A percentile compares a stretch with the other conserved stretches of the same genome.
These are phyloP conservation scores for Moesziomyces parantarcticus DNA, from an alignment of 1,284 basidiomycete genomes.

Conservation along the genomic window DNA sequence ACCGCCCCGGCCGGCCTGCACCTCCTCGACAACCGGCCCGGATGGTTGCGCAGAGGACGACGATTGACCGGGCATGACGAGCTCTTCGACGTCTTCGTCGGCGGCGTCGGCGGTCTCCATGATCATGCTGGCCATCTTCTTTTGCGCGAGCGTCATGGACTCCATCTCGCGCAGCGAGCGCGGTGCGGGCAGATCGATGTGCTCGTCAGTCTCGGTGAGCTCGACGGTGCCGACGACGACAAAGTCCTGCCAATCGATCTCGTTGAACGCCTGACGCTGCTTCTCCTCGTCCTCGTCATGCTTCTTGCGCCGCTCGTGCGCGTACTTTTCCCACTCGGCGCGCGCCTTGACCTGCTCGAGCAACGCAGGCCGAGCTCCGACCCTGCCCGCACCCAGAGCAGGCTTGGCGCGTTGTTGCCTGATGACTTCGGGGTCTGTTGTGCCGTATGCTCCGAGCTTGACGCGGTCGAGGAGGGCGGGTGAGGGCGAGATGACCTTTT, in stretches of 20 bases:
- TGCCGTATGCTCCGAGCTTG: constrained; percentile 60
- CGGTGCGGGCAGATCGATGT: constrained; percentile 89
- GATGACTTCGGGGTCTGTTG: constrained; percentile 15
- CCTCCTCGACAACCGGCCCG: constrained; percentile 15
- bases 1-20: constrained; percentile 11
- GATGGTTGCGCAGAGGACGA: constrained; percentile 10
- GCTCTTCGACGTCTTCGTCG: constrained; percentile 75
- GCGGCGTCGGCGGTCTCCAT: constrained; percentile 85
- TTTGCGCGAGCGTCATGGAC: constrained; percentile 95
- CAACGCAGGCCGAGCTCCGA: constrained; percentile 74
- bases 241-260: constrained; percentile 99
- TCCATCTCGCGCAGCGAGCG: constrained; percentile 94
- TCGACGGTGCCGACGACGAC: constrained; percentile 98
- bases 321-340: constrained; percentile 87
- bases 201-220: constrained; percentile 86
- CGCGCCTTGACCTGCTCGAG: constrained; percentile 80
- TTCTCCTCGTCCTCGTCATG: constrained; percentile 85
- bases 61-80: constrained; percentile 32
- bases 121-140: constrained; percentile 97
- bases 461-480: constrained; percentile 79
- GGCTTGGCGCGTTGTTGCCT: constrained; percentile 23
- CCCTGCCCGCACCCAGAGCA: constrained; percentile 39
- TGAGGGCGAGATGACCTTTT: constrained; percentile 85
- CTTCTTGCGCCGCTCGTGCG: constrained; percentile 85
- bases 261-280: constrained; percentile 73